These are phyloP conservation scores for Sphagnum fallax DNA, from an alignment of 228 moss, liverwort and hornwort genomes.

Conservation along the genomic window DNA sequence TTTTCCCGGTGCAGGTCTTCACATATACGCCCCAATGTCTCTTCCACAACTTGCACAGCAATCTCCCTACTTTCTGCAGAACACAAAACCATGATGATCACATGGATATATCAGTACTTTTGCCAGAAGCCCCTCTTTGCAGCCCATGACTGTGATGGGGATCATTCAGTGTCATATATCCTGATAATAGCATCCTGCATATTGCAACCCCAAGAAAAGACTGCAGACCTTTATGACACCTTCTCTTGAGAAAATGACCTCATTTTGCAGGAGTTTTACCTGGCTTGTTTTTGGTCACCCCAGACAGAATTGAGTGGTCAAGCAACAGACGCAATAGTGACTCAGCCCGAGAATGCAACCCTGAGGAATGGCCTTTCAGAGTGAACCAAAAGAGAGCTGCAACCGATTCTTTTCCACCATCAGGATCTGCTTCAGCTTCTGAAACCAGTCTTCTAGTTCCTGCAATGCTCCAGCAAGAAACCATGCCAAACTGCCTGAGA, in stretches of 20 bases:
- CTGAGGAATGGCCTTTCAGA: constrained; percentile 76
- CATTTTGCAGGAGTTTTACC: constrained; percentile 22
- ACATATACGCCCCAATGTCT: constrained; percentile 67
- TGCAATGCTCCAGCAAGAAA: constrained; percentile 9
- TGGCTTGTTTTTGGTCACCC: constrained; percentile 40
- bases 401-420: constrained; percentile 49
- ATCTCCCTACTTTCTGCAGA: constrained; percentile 46
- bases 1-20: constrained; percentile 85
- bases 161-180: too few species aligned
- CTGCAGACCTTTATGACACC: too few species aligned
- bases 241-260: too few species aligned
- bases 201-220: too few species aligned
- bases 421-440: constrained; percentile 69
- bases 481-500: too few species aligned
- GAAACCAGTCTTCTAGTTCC: constrained; percentile 72
- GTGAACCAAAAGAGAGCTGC: constrained; percentile 73
- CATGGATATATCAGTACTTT: background rate
- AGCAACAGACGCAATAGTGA: constrained; percentile 67
- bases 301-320: constrained; percentile 70
- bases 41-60: constrained; percentile 66
- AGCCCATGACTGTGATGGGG: too few species aligned
- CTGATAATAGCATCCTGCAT: too few species aligned
- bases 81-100: constrained; percentile 9
- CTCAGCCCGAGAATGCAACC: constrained; percentile 88
- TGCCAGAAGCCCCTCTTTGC: background rate